Evolutionary conservation across 192 early-diverging fungal species (phyloP), one percentile per base, ranked within the genome.

Genomic region (Phycomyces nitens): DNA sequence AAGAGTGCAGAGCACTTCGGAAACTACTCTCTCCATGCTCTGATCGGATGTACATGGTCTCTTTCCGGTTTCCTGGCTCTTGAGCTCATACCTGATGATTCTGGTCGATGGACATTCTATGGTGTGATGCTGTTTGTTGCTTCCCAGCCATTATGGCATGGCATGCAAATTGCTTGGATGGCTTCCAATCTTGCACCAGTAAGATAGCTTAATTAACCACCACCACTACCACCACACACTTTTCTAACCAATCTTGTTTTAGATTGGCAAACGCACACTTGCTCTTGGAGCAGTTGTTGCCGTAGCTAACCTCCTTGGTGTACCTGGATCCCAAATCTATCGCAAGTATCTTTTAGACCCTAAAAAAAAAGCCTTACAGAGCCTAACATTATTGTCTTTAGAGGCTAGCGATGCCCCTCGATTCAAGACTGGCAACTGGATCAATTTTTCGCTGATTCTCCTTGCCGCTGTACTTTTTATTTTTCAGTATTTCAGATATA

Each of bases 401-500:
- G 66, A 55, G 39, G 38, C 47, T 29, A 22, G 44, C 41, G 66
- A 68, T 49, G 50, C 66, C 0, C 66, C 66, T 26, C 43, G 58
- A 26, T 68, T 68, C 23, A 43, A 47, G 15, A 59, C 27, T 9
- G 66, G 66, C 9, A 68, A 68, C n/a, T 54, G 58, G 66, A 49
- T 60, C 39, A 62, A 62, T 23, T 51, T 62, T 62, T 26, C n/a
- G 15, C 14, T 62, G 23, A 16, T 4, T 9, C n/a, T 26, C 16
- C 12, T 21, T 1, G 27, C 47, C 20, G 60, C 9, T 21, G 11
- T 29, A 12, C 29, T 62, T 71, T 14, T 55, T 80, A 15, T 80
- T 76, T 21, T 59, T 80, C 80, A 80, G 49, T 64, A 73, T 9
- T 70, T 68, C 40, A 56, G 78, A 16, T 80, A 84, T 62, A 54